phyloP scores from a whole-genome alignment of 2,329 filamentous ascomycete genomes.

The Talaromyces sp. region DNA sequence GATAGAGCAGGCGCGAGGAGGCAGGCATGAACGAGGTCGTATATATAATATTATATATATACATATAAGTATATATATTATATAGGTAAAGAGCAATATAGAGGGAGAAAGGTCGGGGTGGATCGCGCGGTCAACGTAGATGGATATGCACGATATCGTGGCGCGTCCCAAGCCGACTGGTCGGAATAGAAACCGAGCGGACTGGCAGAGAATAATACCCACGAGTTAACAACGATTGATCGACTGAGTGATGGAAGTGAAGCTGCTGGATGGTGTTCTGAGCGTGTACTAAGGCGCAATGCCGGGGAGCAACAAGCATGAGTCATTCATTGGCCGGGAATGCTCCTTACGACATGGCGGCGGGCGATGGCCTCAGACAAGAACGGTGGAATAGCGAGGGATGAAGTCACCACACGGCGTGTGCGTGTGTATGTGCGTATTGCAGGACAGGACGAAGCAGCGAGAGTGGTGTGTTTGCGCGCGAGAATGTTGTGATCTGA shows the following conservation, averaged over 20 bases:
- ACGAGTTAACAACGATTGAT: not conserved
- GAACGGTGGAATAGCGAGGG: not conserved
- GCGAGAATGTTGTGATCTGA: not conserved
- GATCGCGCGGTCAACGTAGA: not conserved
- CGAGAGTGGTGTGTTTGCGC: not conserved
- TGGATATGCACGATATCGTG: not conserved
- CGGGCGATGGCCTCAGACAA: not conserved
- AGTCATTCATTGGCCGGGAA: not conserved
- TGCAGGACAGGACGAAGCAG: not conserved
- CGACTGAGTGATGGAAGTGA: not conserved
- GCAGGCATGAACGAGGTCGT: not conserved
- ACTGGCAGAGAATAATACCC: not conserved
- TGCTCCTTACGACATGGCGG: not conserved
- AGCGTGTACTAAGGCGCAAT: not conserved
- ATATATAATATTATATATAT: not conserved
- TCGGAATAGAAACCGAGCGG: not conserved
- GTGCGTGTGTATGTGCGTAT: too few species aligned
- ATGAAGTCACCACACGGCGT: not conserved
- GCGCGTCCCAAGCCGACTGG: not conserved
- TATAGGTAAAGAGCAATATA: not conserved
- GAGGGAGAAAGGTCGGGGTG: not conserved
- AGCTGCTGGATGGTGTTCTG: not conserved
- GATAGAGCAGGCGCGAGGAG: not conserved
- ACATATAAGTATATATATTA: not conserved
- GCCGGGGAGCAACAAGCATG: not conserved